Conservation (phyloP, 1,284 basidiomycete species). For the Malassezia obtusa region DNA sequence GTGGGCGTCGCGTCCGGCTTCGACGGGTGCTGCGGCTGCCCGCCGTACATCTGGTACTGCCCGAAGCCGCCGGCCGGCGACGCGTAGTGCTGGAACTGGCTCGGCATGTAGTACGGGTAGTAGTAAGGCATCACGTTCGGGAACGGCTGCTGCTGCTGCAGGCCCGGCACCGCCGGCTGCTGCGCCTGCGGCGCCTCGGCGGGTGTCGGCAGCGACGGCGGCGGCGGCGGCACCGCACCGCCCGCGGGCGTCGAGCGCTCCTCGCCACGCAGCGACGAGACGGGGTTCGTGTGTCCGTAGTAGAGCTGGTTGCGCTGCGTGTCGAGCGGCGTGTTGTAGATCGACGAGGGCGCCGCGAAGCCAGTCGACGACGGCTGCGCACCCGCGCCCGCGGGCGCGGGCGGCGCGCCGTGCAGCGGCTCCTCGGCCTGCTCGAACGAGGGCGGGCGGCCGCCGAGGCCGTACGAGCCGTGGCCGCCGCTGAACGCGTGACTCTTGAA, state of each 20-base stretch:
- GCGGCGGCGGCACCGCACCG: background rate
- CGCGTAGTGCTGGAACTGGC: constrained; percentile 48
- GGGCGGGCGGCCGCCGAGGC: background rate
- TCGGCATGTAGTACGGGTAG: constrained; percentile 47
- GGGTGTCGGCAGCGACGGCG: constrained; percentile 23
- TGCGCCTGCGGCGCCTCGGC: constrained; percentile 11
- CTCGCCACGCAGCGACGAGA: background rate
- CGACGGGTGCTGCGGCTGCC: constrained; percentile 37
- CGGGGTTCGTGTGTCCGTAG: background rate
- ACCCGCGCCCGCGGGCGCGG: background rate
- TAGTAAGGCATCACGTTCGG: constrained; percentile 48
- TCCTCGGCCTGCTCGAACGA: background rate
- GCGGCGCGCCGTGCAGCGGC: background rate
- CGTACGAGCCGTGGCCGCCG: constrained; percentile 3
- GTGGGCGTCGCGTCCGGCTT: constrained; percentile 37
- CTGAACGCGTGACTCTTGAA: constrained; percentile 11
- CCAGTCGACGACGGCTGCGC: background rate
- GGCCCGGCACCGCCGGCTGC: constrained; percentile 23
- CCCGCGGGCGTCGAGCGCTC: background rate
- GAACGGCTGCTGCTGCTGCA: constrained; percentile 41
- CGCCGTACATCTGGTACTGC: constrained; percentile 46
- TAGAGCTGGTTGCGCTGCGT: constrained; percentile 25
- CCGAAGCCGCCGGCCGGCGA: constrained; percentile 45
- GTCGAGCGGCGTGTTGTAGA: constrained; percentile 34
- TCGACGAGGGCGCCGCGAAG: constrained; percentile 24